Base-by-base conservation (phyloP, 805 yeast genomes). In the Peterozyma toletana region DNA sequence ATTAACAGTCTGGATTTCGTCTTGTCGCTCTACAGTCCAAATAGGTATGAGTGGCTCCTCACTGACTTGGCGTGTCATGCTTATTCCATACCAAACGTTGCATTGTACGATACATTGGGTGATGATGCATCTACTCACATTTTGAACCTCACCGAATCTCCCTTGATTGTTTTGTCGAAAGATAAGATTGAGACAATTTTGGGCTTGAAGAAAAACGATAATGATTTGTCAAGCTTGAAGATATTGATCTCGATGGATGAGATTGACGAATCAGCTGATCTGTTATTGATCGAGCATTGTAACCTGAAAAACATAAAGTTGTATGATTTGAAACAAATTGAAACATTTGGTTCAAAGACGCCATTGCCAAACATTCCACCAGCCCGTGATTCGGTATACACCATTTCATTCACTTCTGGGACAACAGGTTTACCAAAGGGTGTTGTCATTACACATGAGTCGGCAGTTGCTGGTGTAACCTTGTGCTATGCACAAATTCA, bases 341-440 rank as follows among this genome's bases (percentile, higher is more conserved):
- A 54, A 52, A 56, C 30, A 48, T 67, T 48, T 52, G 76, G 58
- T 46, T 41, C 10, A 2, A n/a, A 16, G 53, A 59, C 40, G 62
- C 71, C 36, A 53, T 58, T 47, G 54, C 58, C 35, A 2, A 57
- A 53, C 34, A 46, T 57, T 27, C 75, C 76, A 11, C 84, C 87
- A 21, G 63, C 59, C 1, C 74, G 80, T 1, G 71, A 75, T 13
- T 70, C 74, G 18, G 39, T 73, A 15, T 78, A 77, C 56, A 80
- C 89, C 14, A 74, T 83, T 39, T 77, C 83, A 7, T 83, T 82
- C 57, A 83, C 90, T 2, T 79, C 86, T 0, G 90, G 90, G 30
- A 83, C 90, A 2, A 82, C 89, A 1, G 88, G 88, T 14, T 60
- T 71, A 14, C 90, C 90, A 39, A 83, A 83, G 60, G 90, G 90